Evolutionary conservation across 164 flowering plant species (phyloP).

Genomic region (Stephania yunnanensis): DNA sequence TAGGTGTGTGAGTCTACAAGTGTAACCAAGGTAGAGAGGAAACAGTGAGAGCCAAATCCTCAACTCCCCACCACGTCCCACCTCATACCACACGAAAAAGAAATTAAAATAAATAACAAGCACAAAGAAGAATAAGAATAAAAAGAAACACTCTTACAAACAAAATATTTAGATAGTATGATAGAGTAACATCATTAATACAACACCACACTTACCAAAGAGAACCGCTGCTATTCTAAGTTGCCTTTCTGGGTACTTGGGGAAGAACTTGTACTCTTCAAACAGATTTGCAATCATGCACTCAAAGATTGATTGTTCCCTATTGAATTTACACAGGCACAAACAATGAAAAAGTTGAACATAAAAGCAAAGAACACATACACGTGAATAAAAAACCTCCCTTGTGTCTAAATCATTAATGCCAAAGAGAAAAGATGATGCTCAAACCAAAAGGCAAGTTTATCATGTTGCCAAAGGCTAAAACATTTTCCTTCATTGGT

Average conservation of each 20-base stretch:
- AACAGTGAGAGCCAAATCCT: too few species aligned
- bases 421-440: neutral
- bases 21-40: too few species aligned
- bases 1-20: too few species aligned
- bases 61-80: too few species aligned
- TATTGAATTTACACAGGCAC: conserved; percentile 24
- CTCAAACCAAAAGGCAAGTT: neutral
- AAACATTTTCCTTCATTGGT: neutral
- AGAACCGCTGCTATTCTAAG: conserved; percentile 85
- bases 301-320: conserved; percentile 75
- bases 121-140: too few species aligned
- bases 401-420: neutral
- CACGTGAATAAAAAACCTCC: neutral
- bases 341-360: neutral
- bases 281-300: conserved; percentile 87
- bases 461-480: neutral
- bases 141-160: neutral
- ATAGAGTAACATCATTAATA: neutral
- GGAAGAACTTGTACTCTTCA: conserved; percentile 88
- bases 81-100: too few species aligned
- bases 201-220: conserved; percentile 52
- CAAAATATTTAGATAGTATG: too few species aligned
- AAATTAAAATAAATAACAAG: too few species aligned
- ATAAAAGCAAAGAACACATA: neutral
- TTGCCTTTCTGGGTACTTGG: conserved; percentile 89